Conservation (phyloP, 345 rosid genomes). For the Corchorus capsularis region DNA sequence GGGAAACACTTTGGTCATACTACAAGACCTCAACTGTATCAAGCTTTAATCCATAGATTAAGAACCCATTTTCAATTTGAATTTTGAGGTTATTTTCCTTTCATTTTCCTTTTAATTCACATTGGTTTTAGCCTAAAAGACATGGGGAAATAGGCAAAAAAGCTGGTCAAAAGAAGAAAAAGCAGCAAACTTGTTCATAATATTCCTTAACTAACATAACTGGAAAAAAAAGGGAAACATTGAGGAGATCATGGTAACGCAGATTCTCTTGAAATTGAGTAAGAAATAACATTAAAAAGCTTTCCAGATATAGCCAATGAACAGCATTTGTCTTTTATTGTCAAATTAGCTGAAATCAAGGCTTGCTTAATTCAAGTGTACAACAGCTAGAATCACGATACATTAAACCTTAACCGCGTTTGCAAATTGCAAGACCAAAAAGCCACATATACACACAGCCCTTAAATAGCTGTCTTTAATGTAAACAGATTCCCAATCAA, state of each 20-base stretch:
- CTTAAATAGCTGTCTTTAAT: background rate
- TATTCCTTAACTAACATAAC: conserved; percentile 4
- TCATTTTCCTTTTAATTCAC: no score
- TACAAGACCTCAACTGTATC: background rate
- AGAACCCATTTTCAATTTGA: no score
- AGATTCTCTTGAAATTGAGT: background rate
- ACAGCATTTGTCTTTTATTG: no score
- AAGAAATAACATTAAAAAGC: background rate
- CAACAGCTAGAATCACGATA: background rate
- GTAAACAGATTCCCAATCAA: background rate
- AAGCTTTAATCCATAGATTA: background rate
- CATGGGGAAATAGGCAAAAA: background rate
- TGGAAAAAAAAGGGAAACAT: background rate
- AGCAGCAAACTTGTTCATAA: no score
- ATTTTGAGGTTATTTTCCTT: no score
- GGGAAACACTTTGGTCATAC: no score
- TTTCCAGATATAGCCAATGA: background rate
- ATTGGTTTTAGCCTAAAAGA: no score
- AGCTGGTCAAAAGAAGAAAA: background rate
- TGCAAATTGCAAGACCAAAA: background rate
- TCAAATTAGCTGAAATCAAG: background rate
- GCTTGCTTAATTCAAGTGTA: background rate
- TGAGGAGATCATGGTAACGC: background rate
- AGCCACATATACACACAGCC: background rate
- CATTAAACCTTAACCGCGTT: background rate